Evolutionary conservation across 73 alveolate genomes (phyloP), one percentile per base, ranked within the genome.

Genomic region (Blepharisma stoltei): DNA sequence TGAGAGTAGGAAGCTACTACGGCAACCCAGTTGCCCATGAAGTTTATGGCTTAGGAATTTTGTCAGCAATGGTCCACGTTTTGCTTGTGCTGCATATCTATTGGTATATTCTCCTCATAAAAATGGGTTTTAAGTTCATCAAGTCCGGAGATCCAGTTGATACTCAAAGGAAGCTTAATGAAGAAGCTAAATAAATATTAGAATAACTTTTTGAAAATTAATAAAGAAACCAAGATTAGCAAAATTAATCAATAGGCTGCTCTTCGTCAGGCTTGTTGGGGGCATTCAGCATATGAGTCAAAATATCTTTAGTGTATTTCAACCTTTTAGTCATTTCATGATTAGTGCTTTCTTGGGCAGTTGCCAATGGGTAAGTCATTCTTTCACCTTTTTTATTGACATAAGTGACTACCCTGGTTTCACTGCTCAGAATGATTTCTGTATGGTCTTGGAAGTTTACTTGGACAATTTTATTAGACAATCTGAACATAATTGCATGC

Each of bases 371-470:
- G 89, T 78, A 92, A 54, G 92, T 83, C 44, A 77, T 71, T 84
- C 94, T 91, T 85, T 97, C 99, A 55, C 99, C 99, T 90, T 95
- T 95, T 83, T 97, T 97, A 83, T 93, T 97, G 71, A 95, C 97
- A 84, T 92, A 97, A 11, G 97, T 90, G 76, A 96, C 98, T 27
- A 90, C 95, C 71, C 94, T 92, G 11, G 97, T 88, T 83, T 94
- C 98, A 47, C 93, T 69, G 77, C 92, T 70, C 25, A 96, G 83
- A 54, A 96, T 91, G 70, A 96, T 90, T 73, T 94, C 98, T 38
- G 99, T 90, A 84, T 95, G 96, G 75, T 94, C 99, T 55, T 93
- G 86, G 94, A 97, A 97, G 89, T 94, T 92, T 32, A 97, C 98
- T 88, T 97, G 96, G 71, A 97, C 98, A 54, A 94, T 90, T 83